A percentile compares a stretch with the other conserved stretches of the same genome.
Conservation (phyloP, 495 filamentous ascomycete species). For the Podospora australis region DNA sequence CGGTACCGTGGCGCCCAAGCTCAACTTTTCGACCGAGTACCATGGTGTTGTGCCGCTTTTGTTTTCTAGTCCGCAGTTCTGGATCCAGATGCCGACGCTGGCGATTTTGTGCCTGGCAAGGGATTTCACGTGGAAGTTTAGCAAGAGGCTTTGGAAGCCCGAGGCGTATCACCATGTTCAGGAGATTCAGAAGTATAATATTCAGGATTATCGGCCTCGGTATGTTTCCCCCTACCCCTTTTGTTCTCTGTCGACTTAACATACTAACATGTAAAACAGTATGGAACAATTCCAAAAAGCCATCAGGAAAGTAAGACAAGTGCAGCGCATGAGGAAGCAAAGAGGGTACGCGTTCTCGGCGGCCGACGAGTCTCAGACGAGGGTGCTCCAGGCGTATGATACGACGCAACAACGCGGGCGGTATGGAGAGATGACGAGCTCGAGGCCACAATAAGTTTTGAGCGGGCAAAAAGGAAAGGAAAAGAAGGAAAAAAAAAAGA, state of each 20-base stretch:
- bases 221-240: constrained; percentile 41
- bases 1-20: constrained; percentile 78
- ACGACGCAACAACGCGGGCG: constrained; percentile 85
- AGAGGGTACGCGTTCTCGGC: constrained; percentile 97
- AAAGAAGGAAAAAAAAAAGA: background rate
- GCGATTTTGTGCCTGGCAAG: constrained; percentile 79
- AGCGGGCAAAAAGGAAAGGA: background rate
- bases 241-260: background rate
- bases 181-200: constrained; percentile 99
- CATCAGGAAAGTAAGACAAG: constrained; percentile 95
- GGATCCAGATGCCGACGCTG: constrained; percentile 75
- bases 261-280: constrained; percentile 34
- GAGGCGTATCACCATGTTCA: constrained; percentile 98
- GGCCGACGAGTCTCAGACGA: constrained; percentile 89
- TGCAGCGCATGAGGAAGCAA: constrained; percentile 99
- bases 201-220: constrained; percentile 95
- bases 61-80: constrained; percentile 79
- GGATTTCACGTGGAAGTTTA: constrained; percentile 80
- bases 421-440: constrained; percentile 94
- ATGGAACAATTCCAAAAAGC: constrained; percentile 99
- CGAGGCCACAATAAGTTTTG: constrained; percentile 27
- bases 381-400: constrained; percentile 94
- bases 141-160: constrained; percentile 92
- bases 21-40: constrained; percentile 81
- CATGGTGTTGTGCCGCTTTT: constrained; percentile 73